Percentiles rank a stretch among this genome's conserved stretches.
These are phyloP conservation scores for Rhodomyrtus psidioides DNA, from an alignment of 441 rosid species.

Conservation along the genomic window DNA sequence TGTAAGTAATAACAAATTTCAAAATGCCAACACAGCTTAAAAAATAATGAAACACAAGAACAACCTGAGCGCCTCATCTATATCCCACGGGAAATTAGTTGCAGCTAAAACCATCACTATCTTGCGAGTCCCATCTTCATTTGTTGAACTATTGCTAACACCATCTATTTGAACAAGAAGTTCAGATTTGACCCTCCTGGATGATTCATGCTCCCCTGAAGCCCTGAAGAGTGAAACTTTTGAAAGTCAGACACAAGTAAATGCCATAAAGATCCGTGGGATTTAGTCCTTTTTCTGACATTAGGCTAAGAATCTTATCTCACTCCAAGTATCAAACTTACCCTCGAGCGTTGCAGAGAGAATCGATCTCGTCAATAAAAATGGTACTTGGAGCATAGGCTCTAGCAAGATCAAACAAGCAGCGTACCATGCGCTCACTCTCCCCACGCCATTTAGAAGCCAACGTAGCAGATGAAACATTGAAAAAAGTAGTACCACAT, in stretches of 20 bases:
- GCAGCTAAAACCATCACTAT: constrained; percentile 99
- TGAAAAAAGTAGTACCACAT: constrained; percentile 70
- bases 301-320: neutral
- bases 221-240: constrained; percentile 37
- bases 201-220: constrained; percentile 98
- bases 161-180: constrained; percentile 99
- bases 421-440: constrained; percentile 88
- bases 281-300: neutral
- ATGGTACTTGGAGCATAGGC: constrained; percentile 89
- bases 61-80: constrained; percentile 96
- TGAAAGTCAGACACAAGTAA: neutral
- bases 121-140: constrained; percentile 93
- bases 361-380: constrained; percentile 82
- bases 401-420: constrained; percentile 83
- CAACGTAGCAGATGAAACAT: constrained; percentile 78
- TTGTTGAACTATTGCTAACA: constrained; percentile 72
- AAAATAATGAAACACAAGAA: neutral
- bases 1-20: neutral
- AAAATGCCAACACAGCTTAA: neutral
- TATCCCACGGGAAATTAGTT: constrained; percentile 99
- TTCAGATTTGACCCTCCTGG: constrained; percentile 98
- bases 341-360: constrained; percentile 82
- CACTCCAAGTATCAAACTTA: constrained; percentile 14
- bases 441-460: constrained; percentile 94
- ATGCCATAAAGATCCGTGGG: neutral